These are phyloP conservation scores for Clonostachys byssicola DNA, from an alignment of 2,329 filamentous ascomycete genomes.

Conservation along the genomic window DNA sequence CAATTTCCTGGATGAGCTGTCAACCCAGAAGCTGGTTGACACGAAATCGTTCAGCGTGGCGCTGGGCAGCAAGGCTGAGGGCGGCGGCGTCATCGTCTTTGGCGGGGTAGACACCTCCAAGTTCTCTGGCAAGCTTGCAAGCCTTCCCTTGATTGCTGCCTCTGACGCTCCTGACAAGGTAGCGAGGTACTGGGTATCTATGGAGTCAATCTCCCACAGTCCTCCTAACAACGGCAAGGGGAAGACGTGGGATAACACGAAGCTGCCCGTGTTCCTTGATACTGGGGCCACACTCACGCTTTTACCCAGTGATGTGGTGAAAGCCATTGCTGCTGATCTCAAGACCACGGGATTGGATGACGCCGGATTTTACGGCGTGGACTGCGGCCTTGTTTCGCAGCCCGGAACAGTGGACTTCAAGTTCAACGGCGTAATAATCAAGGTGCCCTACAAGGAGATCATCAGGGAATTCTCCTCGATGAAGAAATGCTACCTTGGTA, in stretches of 20 bases:
- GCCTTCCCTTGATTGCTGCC: constrained; percentile 57
- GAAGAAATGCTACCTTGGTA: constrained; percentile 41
- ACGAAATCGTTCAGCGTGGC: constrained; percentile 63
- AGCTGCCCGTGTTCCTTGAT: constrained; percentile 61
- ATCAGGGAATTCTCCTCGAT: constrained; percentile 20
- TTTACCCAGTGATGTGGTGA: constrained; percentile 52
- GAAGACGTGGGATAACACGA: constrained; percentile 24
- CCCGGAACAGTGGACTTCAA: constrained; percentile 42
- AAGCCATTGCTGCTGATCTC: constrained; percentile 43
- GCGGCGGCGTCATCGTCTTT: constrained; percentile 62
- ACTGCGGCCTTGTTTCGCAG: constrained; percentile 33
- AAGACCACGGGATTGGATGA: constrained; percentile 29
- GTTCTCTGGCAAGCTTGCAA: constrained; percentile 54
- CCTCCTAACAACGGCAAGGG: constrained; percentile 18
- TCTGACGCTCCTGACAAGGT: constrained; percentile 49
- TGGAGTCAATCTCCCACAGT: constrained; percentile 37
- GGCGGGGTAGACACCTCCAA: constrained; percentile 64
- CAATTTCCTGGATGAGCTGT: constrained; percentile 48
- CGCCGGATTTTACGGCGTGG: constrained; percentile 40
- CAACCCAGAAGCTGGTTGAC: constrained; percentile 45
- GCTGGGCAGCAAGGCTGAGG: constrained; percentile 56
- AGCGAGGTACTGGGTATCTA: constrained; percentile 46
- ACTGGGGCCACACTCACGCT: constrained; percentile 67
- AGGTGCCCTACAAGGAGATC: constrained; percentile 45
- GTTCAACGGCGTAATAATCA: constrained; percentile 41